Evolutionary conservation across 2,329 filamentous ascomycete genomes (phyloP), one percentile per base, ranked within the genome.

Genomic region (Paraconiothyrium sp.): DNA sequence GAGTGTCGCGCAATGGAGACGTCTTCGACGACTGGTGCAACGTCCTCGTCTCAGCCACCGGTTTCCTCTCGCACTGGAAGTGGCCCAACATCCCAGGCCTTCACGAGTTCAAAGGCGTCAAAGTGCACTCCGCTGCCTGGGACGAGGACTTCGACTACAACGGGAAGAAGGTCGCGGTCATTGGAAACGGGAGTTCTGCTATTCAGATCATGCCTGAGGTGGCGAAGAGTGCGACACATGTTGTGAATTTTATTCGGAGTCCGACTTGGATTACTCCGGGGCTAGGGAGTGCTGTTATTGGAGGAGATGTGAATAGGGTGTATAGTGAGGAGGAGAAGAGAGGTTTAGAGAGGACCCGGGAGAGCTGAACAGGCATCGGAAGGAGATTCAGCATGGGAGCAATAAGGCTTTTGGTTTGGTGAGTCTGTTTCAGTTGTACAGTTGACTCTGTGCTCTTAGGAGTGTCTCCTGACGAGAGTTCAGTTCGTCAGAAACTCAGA

Each of bases 91-190:
- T 86, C 10, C 72, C 78, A 1, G 84, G 84, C 0, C 64, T 84
- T 5, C 75, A 82, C 1, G 73, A 76, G 1, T 86, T 84, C 57
- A 71, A 80, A 39, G 84, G 84, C 5, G 84, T 83, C 69, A 74
- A 80, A 61, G 85, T 82, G 78, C 85, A 88, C 63, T 84, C 83
- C 0, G 84, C 85, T 4, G 72, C 84, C 34, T 88, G 85, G 85
- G 84, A 87, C 59, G 72, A 68, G 41, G 49, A 58, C 35, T 67
- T 62, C n/a, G 67, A 70, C 34, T 68, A 66, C 22, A 54, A 56
- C 3, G 61, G 61, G 32, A 70, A 72, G 57, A 57, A 60, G 14
- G 65, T 70, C 20, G 67, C 66, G 8, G 64, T 72, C n/a, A 67
- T 72, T 22, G 66, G 69, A 0, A 70, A 70, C 39, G 67, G 69